Conservation (phyloP, 768 basidiomycete species). For the Cubamyces sp. region DNA sequence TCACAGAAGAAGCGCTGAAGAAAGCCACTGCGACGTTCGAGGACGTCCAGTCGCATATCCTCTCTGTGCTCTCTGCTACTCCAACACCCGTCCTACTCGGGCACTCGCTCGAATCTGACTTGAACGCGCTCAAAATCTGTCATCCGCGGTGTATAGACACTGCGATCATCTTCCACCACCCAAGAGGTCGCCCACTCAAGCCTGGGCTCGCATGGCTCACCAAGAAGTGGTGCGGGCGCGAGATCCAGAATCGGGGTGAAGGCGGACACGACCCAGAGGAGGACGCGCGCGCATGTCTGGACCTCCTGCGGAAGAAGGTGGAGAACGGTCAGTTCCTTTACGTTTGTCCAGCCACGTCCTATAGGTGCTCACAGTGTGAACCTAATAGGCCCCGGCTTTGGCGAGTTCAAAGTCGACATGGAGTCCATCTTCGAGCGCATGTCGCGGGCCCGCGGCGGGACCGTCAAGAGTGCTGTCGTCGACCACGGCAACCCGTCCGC, state of each 20-base stretch:
- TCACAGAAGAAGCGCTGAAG: constrained; percentile 74
- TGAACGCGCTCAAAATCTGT: constrained; percentile 83
- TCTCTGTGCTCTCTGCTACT: constrained; percentile 59
- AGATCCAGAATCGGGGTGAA: constrained; percentile 85
- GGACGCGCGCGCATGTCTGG: constrained; percentile 87
- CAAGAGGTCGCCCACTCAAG: constrained; percentile 90
- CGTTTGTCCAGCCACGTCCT: neutral
- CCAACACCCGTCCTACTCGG: constrained; percentile 84
- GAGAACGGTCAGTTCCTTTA: constrained; percentile 54
- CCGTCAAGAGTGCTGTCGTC: constrained; percentile 67
- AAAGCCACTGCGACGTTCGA: constrained; percentile 77
- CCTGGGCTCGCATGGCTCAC: constrained; percentile 97
- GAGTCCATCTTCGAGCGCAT: constrained; percentile 92
- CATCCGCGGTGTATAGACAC: constrained; percentile 93
- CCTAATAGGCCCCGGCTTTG: constrained; percentile 66
- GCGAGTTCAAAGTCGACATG: constrained; percentile 81
- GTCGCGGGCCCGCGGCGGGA: constrained; percentile 53
- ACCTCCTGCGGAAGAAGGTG: constrained; percentile 82
- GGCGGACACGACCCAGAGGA: constrained; percentile 95
- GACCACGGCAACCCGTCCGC: constrained; percentile 83
- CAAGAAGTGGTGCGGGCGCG: constrained; percentile 87
- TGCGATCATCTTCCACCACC: constrained; percentile 87
- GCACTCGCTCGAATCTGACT: constrained; percentile 94
- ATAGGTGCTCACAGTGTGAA: neutral
- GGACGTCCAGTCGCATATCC: constrained; percentile 74